A percentile compares a stretch with the other conserved stretches of the same genome.
These are phyloP conservation scores for Cruciata laevipes DNA, from an alignment of 257 asterid genomes.

Conservation along the genomic window DNA sequence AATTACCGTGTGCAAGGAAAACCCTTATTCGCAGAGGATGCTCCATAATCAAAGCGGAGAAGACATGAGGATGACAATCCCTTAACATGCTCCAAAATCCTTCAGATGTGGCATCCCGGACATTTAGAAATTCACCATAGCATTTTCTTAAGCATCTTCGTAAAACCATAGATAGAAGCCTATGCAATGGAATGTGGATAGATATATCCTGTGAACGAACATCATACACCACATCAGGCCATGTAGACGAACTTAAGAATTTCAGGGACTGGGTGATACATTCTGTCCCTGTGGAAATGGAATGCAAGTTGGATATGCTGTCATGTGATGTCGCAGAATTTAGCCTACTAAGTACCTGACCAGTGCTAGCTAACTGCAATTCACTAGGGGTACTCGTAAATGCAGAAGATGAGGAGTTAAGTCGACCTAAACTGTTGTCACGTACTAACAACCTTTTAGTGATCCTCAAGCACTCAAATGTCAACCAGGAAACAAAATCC, in stretches of 20 bases:
- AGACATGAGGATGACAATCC: slow-evolving; percentile 80
- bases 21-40: too few species aligned
- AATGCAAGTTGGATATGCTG: too few species aligned
- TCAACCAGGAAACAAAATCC: too few species aligned
- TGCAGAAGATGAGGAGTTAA: too few species aligned
- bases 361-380: slow-evolving; percentile 25
- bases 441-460: too few species aligned
- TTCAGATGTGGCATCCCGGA: slow-evolving; percentile 29
- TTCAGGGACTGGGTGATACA: slow-evolving; percentile 38
- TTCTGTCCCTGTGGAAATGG: slow-evolving; percentile 47
- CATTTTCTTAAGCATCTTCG: slow-evolving; percentile 68
- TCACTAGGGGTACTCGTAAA: too few species aligned
- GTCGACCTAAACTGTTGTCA: too few species aligned
- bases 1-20: slow-evolving; percentile 89
- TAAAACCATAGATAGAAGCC: slow-evolving; percentile 70
- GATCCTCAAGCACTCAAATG: too few species aligned
- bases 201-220: slow-evolving; percentile 84
- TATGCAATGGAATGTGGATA: slow-evolving; percentile 79
- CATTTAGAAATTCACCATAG: slow-evolving; percentile 66
- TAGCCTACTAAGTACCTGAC: slow-evolving; percentile 29
- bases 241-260: slow-evolving; percentile 62
- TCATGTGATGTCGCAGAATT: too few species aligned
- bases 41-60: slow-evolving; percentile 87
- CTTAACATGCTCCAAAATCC: slow-evolving; percentile 64
- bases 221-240: slow-evolving; percentile 75